Percentiles rank a stretch among this genome's conserved stretches.
Evolutionary conservation across 2,329 filamentous ascomycete genomes (phyloP).

Genomic region (Hymenoscyphus occultus): DNA sequence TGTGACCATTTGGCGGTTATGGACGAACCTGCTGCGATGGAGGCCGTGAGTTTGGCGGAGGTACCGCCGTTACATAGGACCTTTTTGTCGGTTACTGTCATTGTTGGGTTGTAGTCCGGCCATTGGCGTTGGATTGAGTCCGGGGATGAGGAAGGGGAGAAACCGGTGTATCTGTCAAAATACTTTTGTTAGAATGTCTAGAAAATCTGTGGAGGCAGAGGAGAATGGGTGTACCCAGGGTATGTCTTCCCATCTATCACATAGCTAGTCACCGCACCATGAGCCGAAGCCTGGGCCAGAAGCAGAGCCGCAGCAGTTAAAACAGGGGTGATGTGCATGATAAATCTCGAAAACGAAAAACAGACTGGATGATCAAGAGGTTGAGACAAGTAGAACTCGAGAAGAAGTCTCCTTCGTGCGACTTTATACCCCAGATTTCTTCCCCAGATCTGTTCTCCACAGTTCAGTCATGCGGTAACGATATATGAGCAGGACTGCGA

Average conservation of each 20-base stretch:
- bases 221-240: slow-evolving; percentile 38
- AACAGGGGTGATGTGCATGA: slow-evolving; percentile 39
- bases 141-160: slow-evolving; percentile 46
- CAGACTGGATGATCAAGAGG: not conserved
- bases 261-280: slow-evolving; percentile 47
- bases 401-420: slow-evolving; percentile 7
- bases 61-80: slow-evolving; percentile 56
- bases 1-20: slow-evolving; percentile 52
- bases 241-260: slow-evolving; percentile 44
- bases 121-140: slow-evolving; percentile 57
- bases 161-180: slow-evolving; percentile 40
- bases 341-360: slow-evolving; percentile 13
- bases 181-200: not conserved
- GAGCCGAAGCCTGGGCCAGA: slow-evolving; percentile 34
- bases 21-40: slow-evolving; percentile 45
- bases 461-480: slow-evolving; percentile 19
- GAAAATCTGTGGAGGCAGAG: not conserved
- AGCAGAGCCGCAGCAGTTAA: slow-evolving; percentile 36
- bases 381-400: not conserved
- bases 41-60: slow-evolving; percentile 44
- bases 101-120: slow-evolving; percentile 55
- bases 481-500: not conserved
- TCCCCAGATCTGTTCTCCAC: slow-evolving; percentile 20
- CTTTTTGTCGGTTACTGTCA: slow-evolving; percentile 46
- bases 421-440: slow-evolving; percentile 19